Percentiles rank a stretch among this genome's conserved stretches.
phyloP scores from a whole-genome alignment of 176 grass and related monocot species.

The Bolboschoenus planiculmis region DNA sequence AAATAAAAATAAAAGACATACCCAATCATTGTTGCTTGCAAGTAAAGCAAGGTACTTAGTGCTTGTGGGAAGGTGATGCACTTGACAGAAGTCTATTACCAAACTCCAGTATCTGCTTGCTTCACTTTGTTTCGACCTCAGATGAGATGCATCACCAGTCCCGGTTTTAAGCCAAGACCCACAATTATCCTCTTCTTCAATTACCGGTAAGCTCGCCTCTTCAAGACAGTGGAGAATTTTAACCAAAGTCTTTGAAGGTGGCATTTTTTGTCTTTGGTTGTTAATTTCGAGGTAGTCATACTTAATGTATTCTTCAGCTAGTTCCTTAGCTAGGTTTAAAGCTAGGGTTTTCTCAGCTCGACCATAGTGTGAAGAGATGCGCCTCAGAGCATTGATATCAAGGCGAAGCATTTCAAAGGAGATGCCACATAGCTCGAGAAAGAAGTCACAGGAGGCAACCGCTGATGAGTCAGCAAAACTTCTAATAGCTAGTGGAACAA shows the following conservation, averaged over 20 bases:
- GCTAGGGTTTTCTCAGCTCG: constrained; percentile 48
- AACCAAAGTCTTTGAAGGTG: constrained; percentile 40
- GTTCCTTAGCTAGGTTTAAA: constrained; percentile 61
- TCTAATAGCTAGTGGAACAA: constrained; percentile 79
- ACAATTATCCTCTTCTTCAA: constrained; percentile 66
- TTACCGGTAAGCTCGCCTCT: constrained; percentile 66
- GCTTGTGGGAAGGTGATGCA: constrained; percentile 73
- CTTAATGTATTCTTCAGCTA: constrained; percentile 87
- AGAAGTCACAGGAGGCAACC: constrained; percentile 67
- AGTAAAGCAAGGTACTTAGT: constrained; percentile 85
- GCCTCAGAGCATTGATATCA: constrained; percentile 76
- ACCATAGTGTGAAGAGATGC: constrained; percentile 67
- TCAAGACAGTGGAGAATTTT: constrained; percentile 79
- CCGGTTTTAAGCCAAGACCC: constrained; percentile 86
- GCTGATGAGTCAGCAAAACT: constrained; percentile 73
- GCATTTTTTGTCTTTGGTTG: constrained; percentile 45
- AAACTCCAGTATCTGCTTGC: constrained; percentile 75
- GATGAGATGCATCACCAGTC: constrained; percentile 60
- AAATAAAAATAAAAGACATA: constrained; percentile 30
- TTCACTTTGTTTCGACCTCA: constrained; percentile 64
- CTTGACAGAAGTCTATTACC: constrained; percentile 75
- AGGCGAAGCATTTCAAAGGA: constrained; percentile 83
- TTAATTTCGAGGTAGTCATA: constrained; percentile 72
- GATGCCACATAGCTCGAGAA: constrained; percentile 96
- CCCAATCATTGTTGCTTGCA: constrained; percentile 97